Evolutionary conservation across 2,329 filamentous ascomycete genomes (phyloP), one percentile per base, ranked within the genome.

Genomic region (Chrysoporthe puriensis): DNA sequence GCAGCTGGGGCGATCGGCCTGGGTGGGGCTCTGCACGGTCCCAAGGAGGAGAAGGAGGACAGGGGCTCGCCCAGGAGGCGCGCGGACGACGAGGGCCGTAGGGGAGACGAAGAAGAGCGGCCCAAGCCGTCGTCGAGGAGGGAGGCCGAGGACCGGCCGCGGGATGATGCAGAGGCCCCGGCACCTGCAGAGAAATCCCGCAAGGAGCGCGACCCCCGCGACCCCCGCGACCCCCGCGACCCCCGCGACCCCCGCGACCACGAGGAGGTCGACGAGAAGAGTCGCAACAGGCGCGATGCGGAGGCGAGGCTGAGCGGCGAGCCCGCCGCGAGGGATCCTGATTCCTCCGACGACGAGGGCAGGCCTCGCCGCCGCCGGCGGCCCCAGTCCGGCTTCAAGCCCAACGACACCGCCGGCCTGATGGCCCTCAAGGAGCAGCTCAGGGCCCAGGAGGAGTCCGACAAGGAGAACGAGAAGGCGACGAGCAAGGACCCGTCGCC

Each of bases 321-420:
- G n/a, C 63, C 70, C 54, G 73, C 79, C 32, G 70, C 72, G 64
- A 79, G 70, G 75, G 83, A 81, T 3, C 76, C 79, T 66, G 84
- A 83, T 3, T 75, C 78, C 7, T 74, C 76, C 0, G 81, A 83
- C 36, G 80, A 79, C 36, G 78, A 82, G 48, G 76, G 73, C n/a
- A 80, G 78, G 64, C 59, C 73, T 9, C 76, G 77, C 21, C 80
- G 83, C 54, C 79, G 80, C 7, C 73, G 73, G 34, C 79, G 78
- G 18, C 72, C 76, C 46, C 78, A 77, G 16, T 72, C 76, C 46
- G 78, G 77, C 1, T 88, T 88, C 69, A 79, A 86, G 67, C 85
- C 85, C 6, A 87, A 83, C 40, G 82, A 88, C 70, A 79, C 84
- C 2, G 80, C 79, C 42, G 83, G 83, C 18, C 71, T 88, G 18